Evolutionary conservation across 148 eudicot genomes (phyloP).

Genomic region (Camellia sinensis): DNA sequence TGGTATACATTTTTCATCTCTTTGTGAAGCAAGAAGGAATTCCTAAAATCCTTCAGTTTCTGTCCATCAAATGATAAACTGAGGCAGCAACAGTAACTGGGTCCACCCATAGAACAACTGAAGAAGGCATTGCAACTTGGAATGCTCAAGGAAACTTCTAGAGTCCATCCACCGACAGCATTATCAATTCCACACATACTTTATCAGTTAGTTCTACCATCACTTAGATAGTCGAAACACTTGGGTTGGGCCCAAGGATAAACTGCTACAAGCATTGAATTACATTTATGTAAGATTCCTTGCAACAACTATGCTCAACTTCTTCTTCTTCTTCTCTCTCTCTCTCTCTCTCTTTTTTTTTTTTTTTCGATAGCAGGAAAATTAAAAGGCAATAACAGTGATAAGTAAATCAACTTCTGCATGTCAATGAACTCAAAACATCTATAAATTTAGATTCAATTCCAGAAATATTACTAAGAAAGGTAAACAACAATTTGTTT

Average conservation of each 20-base stretch:
- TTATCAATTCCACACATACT: background rate
- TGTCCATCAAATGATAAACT: background rate
- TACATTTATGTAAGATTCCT: background rate
- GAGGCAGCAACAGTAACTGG: background rate
- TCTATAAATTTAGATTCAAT: background rate
- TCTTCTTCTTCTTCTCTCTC: too few relatives aligned
- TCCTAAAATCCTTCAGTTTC: background rate
- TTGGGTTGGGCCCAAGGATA: background rate
- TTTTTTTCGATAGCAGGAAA: background rate
- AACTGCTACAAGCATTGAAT: background rate
- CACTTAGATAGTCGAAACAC: background rate
- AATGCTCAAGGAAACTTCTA: background rate
- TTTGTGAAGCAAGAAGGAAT: background rate
- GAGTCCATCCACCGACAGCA: background rate
- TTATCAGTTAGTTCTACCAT: background rate
- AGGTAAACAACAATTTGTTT: background rate
- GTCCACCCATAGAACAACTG: background rate
- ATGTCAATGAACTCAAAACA: background rate
- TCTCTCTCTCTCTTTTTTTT: too few relatives aligned
- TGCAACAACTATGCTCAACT: background rate
- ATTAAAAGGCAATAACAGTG: background rate
- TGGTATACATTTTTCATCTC: background rate
- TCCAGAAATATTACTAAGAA: background rate
- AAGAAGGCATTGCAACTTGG: slow-evolving; percentile 3
- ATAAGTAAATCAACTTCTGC: background rate